Evolutionary conservation across 2,329 filamentous ascomycete genomes (phyloP).

Genomic region (Phyllosticta citrichinensis): DNA sequence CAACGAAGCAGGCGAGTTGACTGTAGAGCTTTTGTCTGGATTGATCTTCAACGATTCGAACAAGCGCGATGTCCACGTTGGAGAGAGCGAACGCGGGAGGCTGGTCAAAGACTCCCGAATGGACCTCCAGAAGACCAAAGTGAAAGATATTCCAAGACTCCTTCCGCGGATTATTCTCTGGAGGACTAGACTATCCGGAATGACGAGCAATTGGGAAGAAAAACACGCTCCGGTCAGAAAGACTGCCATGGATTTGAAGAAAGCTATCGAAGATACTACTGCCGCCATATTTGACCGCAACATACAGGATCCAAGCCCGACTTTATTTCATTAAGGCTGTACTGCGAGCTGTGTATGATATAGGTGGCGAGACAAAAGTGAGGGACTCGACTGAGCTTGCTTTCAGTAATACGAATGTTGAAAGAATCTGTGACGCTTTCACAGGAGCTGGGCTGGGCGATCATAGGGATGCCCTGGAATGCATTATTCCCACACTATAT

Average conservation of each 20-base stretch:
- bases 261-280: not conserved
- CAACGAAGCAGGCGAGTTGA: not conserved
- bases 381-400: not conserved
- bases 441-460: not conserved
- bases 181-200: not conserved
- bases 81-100: not conserved
- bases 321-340: not conserved
- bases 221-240: not conserved
- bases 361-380: not conserved
- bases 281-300: not conserved
- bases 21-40: not conserved
- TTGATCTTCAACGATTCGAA: not conserved
- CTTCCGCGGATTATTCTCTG: not conserved
- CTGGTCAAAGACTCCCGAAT: not conserved
- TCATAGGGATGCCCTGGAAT: not conserved
- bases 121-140: not conserved
- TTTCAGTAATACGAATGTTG: not conserved
- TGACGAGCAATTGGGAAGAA: not conserved
- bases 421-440: not conserved
- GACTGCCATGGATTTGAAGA: not conserved
- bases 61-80: not conserved
- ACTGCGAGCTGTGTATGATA: not conserved
- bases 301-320: not conserved
- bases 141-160: not conserved
- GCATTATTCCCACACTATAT: not conserved